A percentile compares a stretch with the other conserved stretches of the same genome.
These are phyloP conservation scores for Gastrolobium villosum DNA, from an alignment of 306 rosid species.

Conservation along the genomic window DNA sequence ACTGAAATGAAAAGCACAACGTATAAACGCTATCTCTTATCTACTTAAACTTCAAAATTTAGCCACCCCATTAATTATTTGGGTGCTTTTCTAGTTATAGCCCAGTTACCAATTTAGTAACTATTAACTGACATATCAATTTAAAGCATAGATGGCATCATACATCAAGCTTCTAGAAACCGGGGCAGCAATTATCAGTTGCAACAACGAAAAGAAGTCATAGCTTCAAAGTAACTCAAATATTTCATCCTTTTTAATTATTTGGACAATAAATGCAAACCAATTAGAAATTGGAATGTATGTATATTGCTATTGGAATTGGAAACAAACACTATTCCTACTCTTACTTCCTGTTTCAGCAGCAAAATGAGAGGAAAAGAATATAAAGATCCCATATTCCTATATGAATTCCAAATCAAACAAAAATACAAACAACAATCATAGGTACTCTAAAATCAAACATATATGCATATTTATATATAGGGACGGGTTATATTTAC, in stretches of 20 bases:
- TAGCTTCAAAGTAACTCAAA: not conserved
- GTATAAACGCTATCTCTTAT: not conserved
- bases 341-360: not conserved
- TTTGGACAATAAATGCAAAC: too few species aligned
- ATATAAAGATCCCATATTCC: not conserved
- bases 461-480: not conserved
- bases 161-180: not conserved
- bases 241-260: too few species aligned
- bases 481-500: too few species aligned
- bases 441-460: not conserved
- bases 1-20: not conserved
- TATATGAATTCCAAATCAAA: not conserved
- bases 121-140: not conserved
- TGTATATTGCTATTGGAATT: too few species aligned
- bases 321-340: not conserved
- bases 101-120: slow-evolving; percentile 7
- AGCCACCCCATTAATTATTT: not conserved
- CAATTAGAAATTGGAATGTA: too few species aligned
- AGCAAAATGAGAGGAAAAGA: not conserved
- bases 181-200: slow-evolving; percentile 21
- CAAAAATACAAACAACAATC: not conserved
- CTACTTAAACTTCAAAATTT: not conserved
- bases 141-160: not conserved
- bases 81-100: not conserved
- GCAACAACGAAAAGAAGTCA: not conserved